Base-by-base conservation (phyloP, 169 alveolate genomes). In the Cryptosporidium baileyi region DNA sequence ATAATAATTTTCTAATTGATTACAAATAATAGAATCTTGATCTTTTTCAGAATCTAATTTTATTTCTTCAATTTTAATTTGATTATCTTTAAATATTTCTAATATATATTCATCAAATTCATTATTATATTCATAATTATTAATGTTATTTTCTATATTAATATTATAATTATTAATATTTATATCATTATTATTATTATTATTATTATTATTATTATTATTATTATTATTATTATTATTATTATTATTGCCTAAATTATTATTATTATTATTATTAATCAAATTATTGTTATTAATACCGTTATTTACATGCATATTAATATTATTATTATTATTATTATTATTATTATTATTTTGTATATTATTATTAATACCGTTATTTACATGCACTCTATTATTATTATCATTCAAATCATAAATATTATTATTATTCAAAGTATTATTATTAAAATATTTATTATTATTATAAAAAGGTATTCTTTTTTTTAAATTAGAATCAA, bases 381-480 rank as follows among this genome's bases (percentile, higher is more conserved):
- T n/a, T n/a, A n/a, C n/a, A n/a, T n/a, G n/a, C n/a, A n/a, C n/a
- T n/a, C n/a, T n/a, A n/a, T n/a, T n/a, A n/a, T n/a, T n/a, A n/a
- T n/a, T n/a, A n/a, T n/a, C n/a, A n/a, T n/a, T n/a, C n/a, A n/a
- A n/a, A n/a, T n/a, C n/a, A n/a, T n/a, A n/a, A n/a, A n/a, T n/a
- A n/a, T 45, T 47, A 47, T 11, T 4, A 11, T 9, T 11, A 11
- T 26, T 47, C 59, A 47, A 47, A 17, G n/a, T 22, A 0, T 57
- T 22, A 5, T 19, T 57, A 17, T 57, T 57, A 57, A 24, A 57
- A n/a, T n/a, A 57, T 2, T 24, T 13, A 9, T 24, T 22, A 19
- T 34, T 54, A 24, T 74, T 74, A 34, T 74, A 74, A 19, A 51
- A 3, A 1, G 85, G 85, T 26, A 74, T 6, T 40, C 61, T 34